Evolutionary conservation across 805 yeast species (phyloP).

Genomic region (Cyberlindnera veronae): DNA sequence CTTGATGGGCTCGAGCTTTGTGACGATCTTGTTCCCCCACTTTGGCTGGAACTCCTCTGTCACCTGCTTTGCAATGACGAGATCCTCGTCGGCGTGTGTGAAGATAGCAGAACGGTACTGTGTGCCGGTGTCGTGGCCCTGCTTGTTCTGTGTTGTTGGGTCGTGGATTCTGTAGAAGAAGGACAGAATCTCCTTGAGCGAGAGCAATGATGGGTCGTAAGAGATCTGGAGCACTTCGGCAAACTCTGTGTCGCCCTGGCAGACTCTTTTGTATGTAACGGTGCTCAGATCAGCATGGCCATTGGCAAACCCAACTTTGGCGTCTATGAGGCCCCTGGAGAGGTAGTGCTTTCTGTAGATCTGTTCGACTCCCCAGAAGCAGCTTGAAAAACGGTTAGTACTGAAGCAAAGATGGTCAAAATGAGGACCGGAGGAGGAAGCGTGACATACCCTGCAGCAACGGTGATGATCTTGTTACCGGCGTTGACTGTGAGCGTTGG

Average conservation of each 20-base stretch:
- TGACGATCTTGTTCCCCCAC: constrained; percentile 68
- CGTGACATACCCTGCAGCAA: constrained; percentile 50
- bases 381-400: constrained; percentile 32
- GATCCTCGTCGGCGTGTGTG: constrained; percentile 48
- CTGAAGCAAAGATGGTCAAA: background rate
- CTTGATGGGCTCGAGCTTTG: constrained; percentile 63
- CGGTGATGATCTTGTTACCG: constrained; percentile 52
- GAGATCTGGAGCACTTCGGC: constrained; percentile 86
- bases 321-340: constrained; percentile 63
- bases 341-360: constrained; percentile 70
- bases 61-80: constrained; percentile 40
- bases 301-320: constrained; percentile 88
- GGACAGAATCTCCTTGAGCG: constrained; percentile 61
- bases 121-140: constrained; percentile 87
- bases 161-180: constrained; percentile 92
- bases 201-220: constrained; percentile 66
- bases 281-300: constrained; percentile 42
- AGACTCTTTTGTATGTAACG: constrained; percentile 71
- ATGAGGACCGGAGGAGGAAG: constrained; percentile 29
- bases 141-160: constrained; percentile 79
- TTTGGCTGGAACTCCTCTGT: constrained; percentile 58
- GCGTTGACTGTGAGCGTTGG: constrained; percentile 37
- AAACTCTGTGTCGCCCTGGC: constrained; percentile 64
- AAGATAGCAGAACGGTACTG: constrained; percentile 88
- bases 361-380: constrained; percentile 90